A percentile compares a stretch with the other conserved stretches of the same genome.
Evolutionary conservation across 768 basidiomycete genomes (phyloP).

Genomic region (Boletus rubescentipes): DNA sequence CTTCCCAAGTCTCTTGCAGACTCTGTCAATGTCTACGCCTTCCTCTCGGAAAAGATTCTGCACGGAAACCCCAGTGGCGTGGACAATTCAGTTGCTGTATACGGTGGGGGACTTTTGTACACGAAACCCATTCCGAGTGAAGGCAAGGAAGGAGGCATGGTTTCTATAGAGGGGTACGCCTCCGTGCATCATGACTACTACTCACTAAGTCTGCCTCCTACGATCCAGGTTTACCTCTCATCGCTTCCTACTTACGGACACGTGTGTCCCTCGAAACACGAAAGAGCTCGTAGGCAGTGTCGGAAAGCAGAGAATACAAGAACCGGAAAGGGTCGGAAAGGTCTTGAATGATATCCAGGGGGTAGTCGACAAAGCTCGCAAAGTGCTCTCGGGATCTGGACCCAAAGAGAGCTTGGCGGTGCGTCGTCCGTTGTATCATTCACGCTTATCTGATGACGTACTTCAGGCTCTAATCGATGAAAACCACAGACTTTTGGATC

Average conservation of each 20-base stretch:
- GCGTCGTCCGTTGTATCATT: constrained; percentile 32
- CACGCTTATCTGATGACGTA: neutral
- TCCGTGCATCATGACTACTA: too few relatives aligned
- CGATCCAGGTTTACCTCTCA: constrained; percentile 79
- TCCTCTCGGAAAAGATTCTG: constrained; percentile 91
- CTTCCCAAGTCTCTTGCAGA: constrained; percentile 66
- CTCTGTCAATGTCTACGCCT: constrained; percentile 89
- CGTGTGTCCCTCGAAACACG: constrained; percentile 90
- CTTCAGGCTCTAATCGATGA: constrained; percentile 75
- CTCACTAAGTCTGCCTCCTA: constrained; percentile 2
- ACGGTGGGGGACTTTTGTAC: constrained; percentile 91
- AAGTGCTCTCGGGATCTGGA: constrained; percentile 61
- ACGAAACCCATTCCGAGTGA: constrained; percentile 60
- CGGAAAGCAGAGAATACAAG: constrained; percentile 65
- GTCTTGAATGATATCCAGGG: constrained; percentile 79
- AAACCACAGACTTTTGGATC: constrained; percentile 84
- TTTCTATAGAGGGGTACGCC: constrained; percentile 78
- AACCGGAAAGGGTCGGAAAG: constrained; percentile 82
- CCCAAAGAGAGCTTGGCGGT: constrained; percentile 45
- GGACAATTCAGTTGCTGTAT: constrained; percentile 92
- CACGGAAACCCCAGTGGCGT: constrained; percentile 98
- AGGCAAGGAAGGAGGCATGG: constrained; percentile 77
- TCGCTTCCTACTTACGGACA: constrained; percentile 89
- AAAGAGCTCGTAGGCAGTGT: constrained; percentile 94
- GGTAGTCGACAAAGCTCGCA: constrained; percentile 81